phyloP scores from a whole-genome alignment of 805 yeast species.

The Candida krabiensis region DNA sequence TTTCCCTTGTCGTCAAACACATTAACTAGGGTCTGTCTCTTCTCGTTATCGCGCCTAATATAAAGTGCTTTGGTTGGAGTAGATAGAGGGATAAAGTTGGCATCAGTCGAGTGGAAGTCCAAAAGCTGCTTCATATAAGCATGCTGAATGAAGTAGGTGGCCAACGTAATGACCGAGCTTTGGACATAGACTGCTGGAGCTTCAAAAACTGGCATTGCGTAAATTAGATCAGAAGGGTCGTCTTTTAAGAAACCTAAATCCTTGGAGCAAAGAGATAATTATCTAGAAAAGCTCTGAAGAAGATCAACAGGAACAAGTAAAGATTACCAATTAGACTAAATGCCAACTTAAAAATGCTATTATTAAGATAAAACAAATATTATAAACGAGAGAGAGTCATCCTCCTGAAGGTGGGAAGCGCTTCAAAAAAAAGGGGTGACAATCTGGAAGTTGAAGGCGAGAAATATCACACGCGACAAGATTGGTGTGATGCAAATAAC shows the following conservation, averaged over 20 bases:
- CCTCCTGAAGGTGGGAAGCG: background rate
- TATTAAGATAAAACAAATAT: too few species aligned
- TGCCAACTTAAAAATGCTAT: background rate
- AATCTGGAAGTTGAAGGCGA: too few species aligned
- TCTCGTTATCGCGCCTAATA: conserved; percentile 50
- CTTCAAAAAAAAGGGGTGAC: background rate
- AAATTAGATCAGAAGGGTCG: background rate
- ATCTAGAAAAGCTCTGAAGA: background rate
- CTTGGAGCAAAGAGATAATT: background rate
- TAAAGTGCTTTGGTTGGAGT: conserved; percentile 41
- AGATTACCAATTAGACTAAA: background rate
- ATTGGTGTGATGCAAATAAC: too few species aligned
- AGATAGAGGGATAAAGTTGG: conserved; percentile 41
- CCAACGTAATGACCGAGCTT: conserved; percentile 38
- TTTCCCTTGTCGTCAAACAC: conserved; percentile 46
- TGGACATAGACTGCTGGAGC: conserved; percentile 48
- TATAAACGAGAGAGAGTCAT: too few species aligned
- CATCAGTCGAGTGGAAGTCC: conserved; percentile 40
- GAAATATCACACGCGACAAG: background rate
- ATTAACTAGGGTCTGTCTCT: conserved; percentile 44
- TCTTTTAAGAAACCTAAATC: background rate
- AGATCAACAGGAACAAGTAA: background rate
- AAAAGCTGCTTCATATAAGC: conserved; percentile 38
- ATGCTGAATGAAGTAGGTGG: conserved; percentile 44
- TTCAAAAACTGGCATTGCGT: conserved; percentile 42